A percentile compares a stretch with the other conserved stretches of the same genome.
Conservation (phyloP, 202 grass and related monocot species). For the Schoenoplectus triqueter region DNA sequence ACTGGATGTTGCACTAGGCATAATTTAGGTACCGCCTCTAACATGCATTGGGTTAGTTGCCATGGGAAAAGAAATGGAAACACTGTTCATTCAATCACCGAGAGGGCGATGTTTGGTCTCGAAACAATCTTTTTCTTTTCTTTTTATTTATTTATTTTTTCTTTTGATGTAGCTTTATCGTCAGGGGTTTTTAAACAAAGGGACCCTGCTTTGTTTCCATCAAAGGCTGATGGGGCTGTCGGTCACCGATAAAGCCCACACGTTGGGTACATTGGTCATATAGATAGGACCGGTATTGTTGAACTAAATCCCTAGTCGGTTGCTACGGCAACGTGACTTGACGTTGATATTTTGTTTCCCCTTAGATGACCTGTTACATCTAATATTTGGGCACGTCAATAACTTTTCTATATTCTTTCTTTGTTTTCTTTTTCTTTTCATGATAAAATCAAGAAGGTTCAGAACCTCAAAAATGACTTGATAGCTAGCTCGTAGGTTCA, state of each 20-base stretch:
- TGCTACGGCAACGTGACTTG: background rate
- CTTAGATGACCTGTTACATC: background rate
- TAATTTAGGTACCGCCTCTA: background rate
- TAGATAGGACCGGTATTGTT: constrained; percentile 7
- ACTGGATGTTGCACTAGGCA: background rate
- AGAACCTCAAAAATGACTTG: background rate
- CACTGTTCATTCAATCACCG: background rate
- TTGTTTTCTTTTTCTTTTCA: background rate
- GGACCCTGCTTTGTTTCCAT: background rate
- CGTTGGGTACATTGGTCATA: background rate
- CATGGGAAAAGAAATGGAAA: background rate
- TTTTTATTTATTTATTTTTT: background rate
- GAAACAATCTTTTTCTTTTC: background rate
- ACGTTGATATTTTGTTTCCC: constrained; percentile 3
- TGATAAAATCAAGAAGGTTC: background rate
- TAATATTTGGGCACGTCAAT: background rate
- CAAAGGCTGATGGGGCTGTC: constrained; percentile 27
- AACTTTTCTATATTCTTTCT: background rate
- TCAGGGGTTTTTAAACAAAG: background rate
- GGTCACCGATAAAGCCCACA: constrained; percentile 3
- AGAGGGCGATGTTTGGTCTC: background rate
- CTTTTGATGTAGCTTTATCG: constrained; percentile 19
- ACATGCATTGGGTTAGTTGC: background rate
- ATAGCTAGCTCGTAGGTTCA: background rate
- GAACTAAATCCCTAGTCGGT: background rate